These are phyloP conservation scores for Fistulifera solaris DNA, from an alignment of 108 stramenopile species.

Conservation along the genomic window DNA sequence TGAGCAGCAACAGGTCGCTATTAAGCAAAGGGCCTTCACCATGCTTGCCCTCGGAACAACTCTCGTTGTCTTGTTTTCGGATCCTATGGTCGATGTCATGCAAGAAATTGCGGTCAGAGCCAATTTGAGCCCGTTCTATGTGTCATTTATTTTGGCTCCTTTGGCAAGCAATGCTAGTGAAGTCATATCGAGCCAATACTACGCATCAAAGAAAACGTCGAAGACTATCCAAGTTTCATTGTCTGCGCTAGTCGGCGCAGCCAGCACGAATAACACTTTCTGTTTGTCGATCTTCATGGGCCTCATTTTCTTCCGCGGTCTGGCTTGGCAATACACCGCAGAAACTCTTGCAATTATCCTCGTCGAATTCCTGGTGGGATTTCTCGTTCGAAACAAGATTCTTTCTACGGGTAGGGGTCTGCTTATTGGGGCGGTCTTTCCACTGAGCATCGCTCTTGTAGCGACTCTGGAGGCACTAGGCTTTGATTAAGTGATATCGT, in stretches of 20 bases:
- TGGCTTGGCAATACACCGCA: conserved; percentile 95
- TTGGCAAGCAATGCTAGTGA: conserved; percentile 94
- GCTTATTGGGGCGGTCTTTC: conserved; percentile 68
- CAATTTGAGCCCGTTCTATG: conserved; percentile 82
- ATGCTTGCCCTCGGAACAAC: conserved; percentile 82
- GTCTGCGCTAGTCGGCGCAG: conserved; percentile 89
- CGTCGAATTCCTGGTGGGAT: conserved; percentile 77
- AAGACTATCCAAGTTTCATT: conserved; percentile 91
- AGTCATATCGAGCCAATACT: conserved; percentile 87
- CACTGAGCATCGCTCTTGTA: conserved; percentile 74
- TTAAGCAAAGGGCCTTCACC: conserved; percentile 74
- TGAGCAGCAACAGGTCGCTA: conserved; percentile 75
- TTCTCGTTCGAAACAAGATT: conserved; percentile 32
- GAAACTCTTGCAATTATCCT: conserved; percentile 90
- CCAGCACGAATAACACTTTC: conserved; percentile 97
- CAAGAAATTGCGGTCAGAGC: conserved; percentile 75
- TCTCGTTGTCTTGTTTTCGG: conserved; percentile 87
- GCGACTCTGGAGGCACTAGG: conserved; percentile 71
- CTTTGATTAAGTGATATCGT: conserved; percentile 42
- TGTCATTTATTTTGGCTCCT: conserved; percentile 94
- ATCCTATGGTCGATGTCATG: conserved; percentile 97
- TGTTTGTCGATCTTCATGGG: conserved; percentile 91
- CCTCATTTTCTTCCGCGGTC: conserved; percentile 78
- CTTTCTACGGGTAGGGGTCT: conserved; percentile 29
- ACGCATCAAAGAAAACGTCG: conserved; percentile 88